Evolutionary conservation across 2,329 filamentous ascomycete species (phyloP), one percentile per base, ranked within the genome.

Genomic region (Elsinoe australis): DNA sequence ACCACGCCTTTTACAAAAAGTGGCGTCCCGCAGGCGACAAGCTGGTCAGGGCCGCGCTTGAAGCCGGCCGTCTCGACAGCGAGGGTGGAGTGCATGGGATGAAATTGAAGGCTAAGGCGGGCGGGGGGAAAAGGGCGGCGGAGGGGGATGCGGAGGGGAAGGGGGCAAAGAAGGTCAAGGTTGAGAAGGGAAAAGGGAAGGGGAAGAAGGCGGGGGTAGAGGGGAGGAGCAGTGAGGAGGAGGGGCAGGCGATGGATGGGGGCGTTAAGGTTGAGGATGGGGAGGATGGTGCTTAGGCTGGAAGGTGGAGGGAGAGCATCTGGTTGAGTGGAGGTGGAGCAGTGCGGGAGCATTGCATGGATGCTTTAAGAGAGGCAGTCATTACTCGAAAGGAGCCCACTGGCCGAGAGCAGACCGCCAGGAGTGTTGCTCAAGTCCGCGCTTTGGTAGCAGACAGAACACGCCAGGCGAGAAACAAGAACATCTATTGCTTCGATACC

Each of bases 91-190:
- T n/a, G n/a, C n/a, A n/a, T n/a, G 36, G 12, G 21, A 41, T 24
- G 36, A 17, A 8, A 18, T 41, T 7, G 12, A 22, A 6, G 36
- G 33, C 33, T 14, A 35, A 35, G 33, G 33, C 33, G 6, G 33
- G n/a, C 10, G 36, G 36, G 12, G 19, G 19, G 8, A 8, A n/a
- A 41, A 18, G 12, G 8, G 36, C 14, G 8, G 8, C 12, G 6
- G 21, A 41, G 14, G 36, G 19, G 36, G 8, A n/a, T 18, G 36
- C 10, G 14, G 36, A 41, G 12, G 33, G 33, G 17, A 14, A 8
- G 33, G 17, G 19, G 18, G 36, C 19, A 8, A 41, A 41, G 36
- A 35, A 35, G 33, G 33, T 18, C 33, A 35, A 35, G 33, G 33
- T 35, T 14, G 14, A 35, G 32, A 35, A 35, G 32, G 32, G 32